Evolutionary conservation across 305 asterid genomes (phyloP).

Genomic region (Solanum hybrid): DNA sequence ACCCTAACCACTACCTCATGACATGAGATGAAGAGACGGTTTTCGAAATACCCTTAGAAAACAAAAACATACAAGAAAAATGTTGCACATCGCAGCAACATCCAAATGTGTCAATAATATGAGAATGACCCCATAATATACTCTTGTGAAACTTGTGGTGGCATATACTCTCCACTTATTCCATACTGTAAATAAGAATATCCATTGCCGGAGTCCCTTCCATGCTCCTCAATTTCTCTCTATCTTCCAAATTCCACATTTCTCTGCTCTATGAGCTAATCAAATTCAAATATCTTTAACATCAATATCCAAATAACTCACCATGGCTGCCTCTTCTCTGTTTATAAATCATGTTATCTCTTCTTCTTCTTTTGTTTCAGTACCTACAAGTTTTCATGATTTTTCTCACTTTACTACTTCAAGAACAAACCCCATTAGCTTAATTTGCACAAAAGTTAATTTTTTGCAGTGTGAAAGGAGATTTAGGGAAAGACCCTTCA

Average conservation of each 20-base stretch:
- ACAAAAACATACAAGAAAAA: not conserved
- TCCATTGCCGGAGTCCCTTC: conserved; percentile 31
- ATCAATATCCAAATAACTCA: not conserved
- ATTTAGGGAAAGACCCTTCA: not conserved
- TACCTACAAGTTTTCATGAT: not conserved
- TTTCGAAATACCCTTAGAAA: no score
- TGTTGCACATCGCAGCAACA: not conserved
- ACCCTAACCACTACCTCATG: no score
- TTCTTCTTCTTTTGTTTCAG: conserved; percentile 20
- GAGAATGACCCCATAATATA: not conserved
- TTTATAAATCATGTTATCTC: conserved; percentile 33
- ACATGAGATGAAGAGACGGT: no score
- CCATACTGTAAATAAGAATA: conserved; percentile 34
- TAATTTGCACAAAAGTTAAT: conserved; percentile 21
- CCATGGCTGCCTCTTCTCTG: conserved; percentile 38
- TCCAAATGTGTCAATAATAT: not conserved
- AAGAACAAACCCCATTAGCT: conserved; percentile 27
- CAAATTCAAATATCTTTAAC: conserved; percentile 13
- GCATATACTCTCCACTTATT: conserved; percentile 59
- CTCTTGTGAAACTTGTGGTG: not conserved
- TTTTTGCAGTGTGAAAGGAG: conserved; percentile 21
- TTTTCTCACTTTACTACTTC: conserved; percentile 24
- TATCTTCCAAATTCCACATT: conserved; percentile 4
- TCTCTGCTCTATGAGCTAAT: not conserved
- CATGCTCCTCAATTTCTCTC: conserved; percentile 23